Evolutionary conservation across 75 land plant species (phyloP).

Genomic region (Azolla pinnata): DNA sequence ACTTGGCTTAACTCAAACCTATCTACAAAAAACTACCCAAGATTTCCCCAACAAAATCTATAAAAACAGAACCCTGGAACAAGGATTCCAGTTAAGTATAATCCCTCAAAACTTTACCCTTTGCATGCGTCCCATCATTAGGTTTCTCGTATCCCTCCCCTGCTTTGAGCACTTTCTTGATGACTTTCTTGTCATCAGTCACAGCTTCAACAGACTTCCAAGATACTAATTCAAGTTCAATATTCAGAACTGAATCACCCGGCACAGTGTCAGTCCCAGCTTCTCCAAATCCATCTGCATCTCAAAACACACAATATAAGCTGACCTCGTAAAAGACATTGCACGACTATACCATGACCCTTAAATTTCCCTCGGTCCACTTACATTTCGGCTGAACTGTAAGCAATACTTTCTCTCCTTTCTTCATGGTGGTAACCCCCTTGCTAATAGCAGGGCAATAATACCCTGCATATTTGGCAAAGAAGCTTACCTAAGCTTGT

Average conservation of each 20-base stretch:
- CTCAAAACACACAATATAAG: background rate
- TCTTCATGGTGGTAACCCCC: constrained; percentile 52
- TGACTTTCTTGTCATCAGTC: constrained; percentile 42
- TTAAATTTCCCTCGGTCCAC: no score
- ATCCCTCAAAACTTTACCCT: constrained; percentile 23
- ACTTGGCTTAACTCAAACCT: no score
- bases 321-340: background rate
- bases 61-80: no score
- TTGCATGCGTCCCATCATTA: constrained; percentile 47
- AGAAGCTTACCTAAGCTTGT: no score
- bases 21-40: no score
- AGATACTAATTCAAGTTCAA: constrained; percentile 48
- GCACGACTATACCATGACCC: no score
- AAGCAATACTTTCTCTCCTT: constrained; percentile 39
- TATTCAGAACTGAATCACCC: constrained; percentile 32
- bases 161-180: constrained; percentile 45
- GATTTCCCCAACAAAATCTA: no score
- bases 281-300: constrained; percentile 62
- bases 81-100: no score
- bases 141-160: constrained; percentile 44
- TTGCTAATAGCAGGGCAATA: constrained; percentile 48
- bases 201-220: constrained; percentile 56
- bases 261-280: constrained; percentile 35
- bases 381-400: constrained; percentile 58
- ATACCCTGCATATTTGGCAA: constrained; percentile 36